These are phyloP conservation scores for Letharia lupina DNA, from an alignment of 495 filamentous ascomycete genomes.

Conservation along the genomic window DNA sequence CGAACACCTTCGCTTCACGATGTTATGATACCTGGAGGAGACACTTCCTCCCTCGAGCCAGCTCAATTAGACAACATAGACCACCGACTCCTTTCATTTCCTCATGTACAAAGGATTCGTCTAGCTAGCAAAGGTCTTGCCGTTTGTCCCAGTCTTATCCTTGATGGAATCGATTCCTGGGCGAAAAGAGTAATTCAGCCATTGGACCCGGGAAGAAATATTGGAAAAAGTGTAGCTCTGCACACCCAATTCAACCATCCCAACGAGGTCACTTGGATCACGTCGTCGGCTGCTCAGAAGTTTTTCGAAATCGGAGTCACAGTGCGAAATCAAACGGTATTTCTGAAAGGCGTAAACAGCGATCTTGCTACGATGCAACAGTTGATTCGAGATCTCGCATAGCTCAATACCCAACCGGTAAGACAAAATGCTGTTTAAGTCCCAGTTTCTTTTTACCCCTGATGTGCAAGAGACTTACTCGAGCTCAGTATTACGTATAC, in stretches of 20 bases:
- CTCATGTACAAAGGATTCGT: slow-evolving; percentile 34
- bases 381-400: slow-evolving; percentile 44
- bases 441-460: no score
- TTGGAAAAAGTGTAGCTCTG: slow-evolving; percentile 49
- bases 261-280: slow-evolving; percentile 53
- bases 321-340: slow-evolving; percentile 27
- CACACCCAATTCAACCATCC: slow-evolving; percentile 59
- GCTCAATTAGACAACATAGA: background rate
- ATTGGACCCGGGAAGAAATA: slow-evolving; percentile 36
- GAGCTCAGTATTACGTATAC: slow-evolving; percentile 48
- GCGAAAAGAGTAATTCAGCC: slow-evolving; percentile 40
- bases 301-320: slow-evolving; percentile 43
- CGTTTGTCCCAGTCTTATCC: slow-evolving; percentile 41
- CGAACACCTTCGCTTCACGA: slow-evolving; percentile 33
- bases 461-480: background rate
- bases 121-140: slow-evolving; percentile 50
- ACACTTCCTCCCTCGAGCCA: background rate
- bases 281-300: slow-evolving; percentile 38
- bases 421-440: slow-evolving; percentile 15
- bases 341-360: slow-evolving; percentile 51
- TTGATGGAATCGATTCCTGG: slow-evolving; percentile 46
- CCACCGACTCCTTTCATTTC: slow-evolving; percentile 3
- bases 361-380: slow-evolving; percentile 41
- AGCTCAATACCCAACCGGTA: slow-evolving; percentile 47
- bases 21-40: background rate